Base-by-base conservation (phyloP, 176 grass and related monocot species). In the Thinopyrum elongatum region DNA sequence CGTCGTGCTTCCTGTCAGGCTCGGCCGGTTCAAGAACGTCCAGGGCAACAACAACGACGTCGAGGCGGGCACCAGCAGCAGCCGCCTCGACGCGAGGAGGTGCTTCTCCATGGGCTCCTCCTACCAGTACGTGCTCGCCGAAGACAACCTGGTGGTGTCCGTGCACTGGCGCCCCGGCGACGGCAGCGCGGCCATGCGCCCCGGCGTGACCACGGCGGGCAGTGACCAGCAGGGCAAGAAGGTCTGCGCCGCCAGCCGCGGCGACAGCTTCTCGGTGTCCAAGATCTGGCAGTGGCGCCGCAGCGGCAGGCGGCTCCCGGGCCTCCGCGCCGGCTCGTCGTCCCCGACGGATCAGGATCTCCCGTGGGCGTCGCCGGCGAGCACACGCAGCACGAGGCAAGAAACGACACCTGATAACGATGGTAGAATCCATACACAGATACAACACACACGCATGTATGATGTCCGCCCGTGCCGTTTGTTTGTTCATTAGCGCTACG, bases 231-330 rank as follows among this genome's bases (percentile, higher is more conserved):
- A 88, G 16, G 82, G 92, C 21, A 98, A 92, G 68, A 92, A 86
- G 82, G 65, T 92, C 29, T 90, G 85, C 62, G 86, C 86, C 22
- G 80, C 70, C 23, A 73, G 84, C 70, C 92, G 90, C 84, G 90
- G 93, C 38, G 95, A 98, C 83, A 98, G 95, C 91, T 95, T 98
- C 83, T 98, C 95, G 7, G 86, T 98, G 65, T 95, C 95, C 47
- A 98, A 98, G 91, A 95, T 98, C 77, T 98, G 95, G 95, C 95
- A 98, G 57, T 94, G 95, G 95, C 74, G 87, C 30, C 65, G 89
- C 83, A 86, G 94, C 79, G 89, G 90, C 81, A 85, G 79, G 62
- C 65, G 81, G 67, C 83, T 98, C 68, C 88, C 93, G 0, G 65
- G 58, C 27, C 78, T 91, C 65, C 83, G 72, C 34, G 8, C 90